Evolutionary conservation across 306 rosid genomes (phyloP).

Genomic region (Sophora flavescens): DNA sequence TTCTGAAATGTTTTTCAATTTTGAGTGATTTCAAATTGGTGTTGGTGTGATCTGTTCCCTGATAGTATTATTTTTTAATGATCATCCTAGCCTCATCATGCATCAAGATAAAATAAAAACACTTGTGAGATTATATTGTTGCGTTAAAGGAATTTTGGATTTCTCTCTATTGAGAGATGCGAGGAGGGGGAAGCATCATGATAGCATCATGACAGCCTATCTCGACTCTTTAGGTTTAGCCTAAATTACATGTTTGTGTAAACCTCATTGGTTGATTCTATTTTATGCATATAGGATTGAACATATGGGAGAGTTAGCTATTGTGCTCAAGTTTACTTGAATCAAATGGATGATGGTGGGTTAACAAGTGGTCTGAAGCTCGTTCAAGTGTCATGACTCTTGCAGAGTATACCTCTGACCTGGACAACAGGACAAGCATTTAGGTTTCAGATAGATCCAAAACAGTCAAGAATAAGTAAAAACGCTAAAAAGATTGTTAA

Average conservation of each 20-base stretch:
- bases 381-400: neutral
- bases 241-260: neutral
- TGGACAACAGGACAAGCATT: slow-evolving; percentile 7
- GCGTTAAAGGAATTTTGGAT: neutral
- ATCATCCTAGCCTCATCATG: slow-evolving; percentile 2
- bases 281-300: neutral
- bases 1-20: neutral
- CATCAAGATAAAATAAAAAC: neutral
- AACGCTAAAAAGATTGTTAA: too few species aligned
- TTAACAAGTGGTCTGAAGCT: slow-evolving; percentile 17
- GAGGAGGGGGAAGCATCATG: neutral
- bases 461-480: too few species aligned
- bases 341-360: neutral
- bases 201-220: slow-evolving; percentile 1
- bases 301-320: slow-evolving; percentile 15
- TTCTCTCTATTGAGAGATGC: slow-evolving; percentile 24
- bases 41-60: neutral
- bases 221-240: neutral
- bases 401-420: neutral
- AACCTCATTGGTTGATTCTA: neutral
- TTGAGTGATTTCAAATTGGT: slow-evolving; percentile 14
- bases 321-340: neutral
- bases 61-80: neutral
- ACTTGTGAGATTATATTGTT: slow-evolving; percentile 15
- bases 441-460: too few species aligned